Conservation (phyloP, 2,329 filamentous ascomycete genomes). For the Xylaria sp. region DNA sequence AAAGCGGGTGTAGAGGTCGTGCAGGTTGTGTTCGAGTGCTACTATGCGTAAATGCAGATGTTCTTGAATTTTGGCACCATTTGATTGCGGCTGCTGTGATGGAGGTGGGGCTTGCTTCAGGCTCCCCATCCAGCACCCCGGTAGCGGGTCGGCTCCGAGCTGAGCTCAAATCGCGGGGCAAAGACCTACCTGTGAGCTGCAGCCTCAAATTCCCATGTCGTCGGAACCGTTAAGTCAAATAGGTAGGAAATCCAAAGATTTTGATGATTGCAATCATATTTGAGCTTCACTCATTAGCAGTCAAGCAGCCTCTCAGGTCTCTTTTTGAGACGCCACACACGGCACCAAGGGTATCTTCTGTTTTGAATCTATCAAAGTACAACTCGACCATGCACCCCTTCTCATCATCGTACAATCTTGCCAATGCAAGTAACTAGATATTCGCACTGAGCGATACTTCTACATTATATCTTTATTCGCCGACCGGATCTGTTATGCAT, state of each 20-base stretch:
- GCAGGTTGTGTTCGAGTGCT: neutral
- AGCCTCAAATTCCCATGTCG: neutral
- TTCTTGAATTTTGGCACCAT: conserved; percentile 39
- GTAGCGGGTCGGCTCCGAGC: conserved; percentile 12
- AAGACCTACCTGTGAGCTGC: neutral
- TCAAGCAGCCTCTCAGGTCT: neutral
- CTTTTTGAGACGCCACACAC: conserved; percentile 19
- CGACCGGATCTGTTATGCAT: conserved; percentile 52
- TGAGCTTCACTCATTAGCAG: neutral
- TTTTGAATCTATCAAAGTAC: conserved; percentile 29
- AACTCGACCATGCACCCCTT: conserved; percentile 18
- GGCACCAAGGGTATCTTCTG: conserved; percentile 32
- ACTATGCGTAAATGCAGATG: neutral
- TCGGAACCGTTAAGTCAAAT: no score
- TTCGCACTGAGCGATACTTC: conserved; percentile 8
- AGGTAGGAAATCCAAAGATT: neutral
- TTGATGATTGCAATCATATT: neutral
- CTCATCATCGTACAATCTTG: conserved; percentile 31
- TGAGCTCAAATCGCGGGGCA: conserved; percentile 33
- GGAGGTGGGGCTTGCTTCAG: conserved; percentile 33
- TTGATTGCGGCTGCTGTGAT: conserved; percentile 25
- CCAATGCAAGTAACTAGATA: neutral
- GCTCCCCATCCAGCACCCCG: neutral
- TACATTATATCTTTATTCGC: conserved; percentile 11
- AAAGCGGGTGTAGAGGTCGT: neutral